Conservation (phyloP, 805 yeast genomes). For the Ogataea chonburiensis region DNA sequence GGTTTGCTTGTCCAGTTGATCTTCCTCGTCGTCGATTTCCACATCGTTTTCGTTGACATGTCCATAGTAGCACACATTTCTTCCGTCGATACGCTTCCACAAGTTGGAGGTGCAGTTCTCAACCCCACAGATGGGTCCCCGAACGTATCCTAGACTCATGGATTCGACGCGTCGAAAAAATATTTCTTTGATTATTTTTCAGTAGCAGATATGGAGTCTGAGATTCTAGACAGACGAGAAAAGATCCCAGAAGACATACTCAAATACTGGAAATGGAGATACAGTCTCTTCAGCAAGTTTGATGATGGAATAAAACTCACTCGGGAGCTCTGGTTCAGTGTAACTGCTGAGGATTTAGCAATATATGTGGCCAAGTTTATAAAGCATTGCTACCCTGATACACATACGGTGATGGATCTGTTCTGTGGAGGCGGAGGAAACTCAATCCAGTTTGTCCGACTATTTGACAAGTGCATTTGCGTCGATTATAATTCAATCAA, state of each 20-base stretch:
- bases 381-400: constrained; percentile 49
- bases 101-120: constrained; percentile 83
- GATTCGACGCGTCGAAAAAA: constrained; percentile 5
- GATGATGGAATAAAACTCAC: constrained; percentile 71
- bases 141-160: constrained; percentile 32
- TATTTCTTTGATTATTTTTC: constrained; percentile 1
- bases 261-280: constrained; percentile 66
- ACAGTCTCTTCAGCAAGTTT: constrained; percentile 55
- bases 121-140: constrained; percentile 85
- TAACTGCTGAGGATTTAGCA: constrained; percentile 80
- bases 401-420: constrained; percentile 55
- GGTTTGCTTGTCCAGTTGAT: constrained; percentile 60
- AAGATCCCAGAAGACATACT: constrained; percentile 36
- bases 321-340: constrained; percentile 79
- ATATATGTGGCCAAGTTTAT: constrained; percentile 54
- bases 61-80: constrained; percentile 82
- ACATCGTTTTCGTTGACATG: constrained; percentile 82
- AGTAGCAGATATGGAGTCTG: constrained; percentile 2
- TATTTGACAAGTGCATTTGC: constrained; percentile 57
- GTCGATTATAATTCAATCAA: constrained; percentile 61
- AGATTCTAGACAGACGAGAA: constrained; percentile 17
- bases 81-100: constrained; percentile 74
- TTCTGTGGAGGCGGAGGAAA: constrained; percentile 92
- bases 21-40: constrained; percentile 83
- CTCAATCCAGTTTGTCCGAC: constrained; percentile 67